Evolutionary conservation across 768 basidiomycete species (phyloP), one percentile per base, ranked within the genome.

Genomic region (Mycena chlorophos): DNA sequence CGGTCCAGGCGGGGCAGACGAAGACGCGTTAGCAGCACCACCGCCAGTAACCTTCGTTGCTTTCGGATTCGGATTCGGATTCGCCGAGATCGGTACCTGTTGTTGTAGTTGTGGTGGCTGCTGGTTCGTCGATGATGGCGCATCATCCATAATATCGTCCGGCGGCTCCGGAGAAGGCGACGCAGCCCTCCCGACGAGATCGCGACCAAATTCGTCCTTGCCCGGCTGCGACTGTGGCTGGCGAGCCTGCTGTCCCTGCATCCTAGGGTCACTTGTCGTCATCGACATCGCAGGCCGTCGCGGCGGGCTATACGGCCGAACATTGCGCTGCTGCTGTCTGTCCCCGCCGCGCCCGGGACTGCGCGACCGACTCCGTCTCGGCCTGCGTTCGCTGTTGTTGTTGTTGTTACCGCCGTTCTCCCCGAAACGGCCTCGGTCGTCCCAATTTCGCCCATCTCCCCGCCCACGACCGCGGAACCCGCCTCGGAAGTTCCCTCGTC

Each of bases 161-260:
- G 60, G 37, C n/a, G 56, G 56, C n/a, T 52, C 64, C 22, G 63
- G 63, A 20, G 66, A 67, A 43, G 80, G 75, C 34, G 88, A 84
- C 38, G 73, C 70, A 30, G 80, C 73, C 63, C 90, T 80, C 66
- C n/a, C n/a, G n/a, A n/a, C n/a, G n/a, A 91, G 78, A 68, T 92
- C 89, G 64, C 91, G 85, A 62, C 91, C 90, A 71, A 93, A 93
- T 70, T 93, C 90, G 79, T 93, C 90, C 71, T 85, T 90, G 54
- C 74, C 84, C n/a, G 68, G 61, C 51, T 66, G 64, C 58, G 43
- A 53, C 60, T 22, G 65, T 29, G 37, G 64, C 63, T 49, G 65
- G 52, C 52, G n/a, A n/a, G n/a, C 68, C 62, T 42, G 63, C 68
- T 57, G 60, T 60, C 67, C 50, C 63, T 65, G 48, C n/a, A n/a